Base-by-base conservation (phyloP, 192 early-diverging fungal species). In the Coemansia sp. region DNA sequence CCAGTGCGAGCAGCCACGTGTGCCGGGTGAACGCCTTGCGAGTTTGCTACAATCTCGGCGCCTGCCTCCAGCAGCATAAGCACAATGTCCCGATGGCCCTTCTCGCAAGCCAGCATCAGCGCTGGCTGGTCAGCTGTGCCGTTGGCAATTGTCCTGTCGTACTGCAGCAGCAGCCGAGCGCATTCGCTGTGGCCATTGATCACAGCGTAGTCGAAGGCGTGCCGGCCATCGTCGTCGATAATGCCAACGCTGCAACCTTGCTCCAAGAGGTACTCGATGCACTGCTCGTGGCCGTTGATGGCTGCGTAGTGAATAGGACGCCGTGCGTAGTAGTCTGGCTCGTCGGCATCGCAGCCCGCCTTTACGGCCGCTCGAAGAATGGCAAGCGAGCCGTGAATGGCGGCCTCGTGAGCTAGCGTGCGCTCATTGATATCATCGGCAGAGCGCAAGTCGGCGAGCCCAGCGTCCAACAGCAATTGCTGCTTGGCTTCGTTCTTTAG, bases 341-440 rank as follows among this genome's bases (percentile, higher is more conserved):
- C 86, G 60, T 89, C 84, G 2, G 70, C 63, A n/a, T 38, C 25
- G 64, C 67, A 62, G 36, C 79, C 79, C 14, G 64, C 67, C 41
- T 12, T 86, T 63, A 78, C 82, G 59, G 38, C 84, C 63, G 62
- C 87, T 83, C 65, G 82, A 67, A 98, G 62, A 14, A 95, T 78
- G 37, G 85, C 85, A 67, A 89, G 70, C 38, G 89, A 86, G 3
- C 94, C 94, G 20, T 86, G 84, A 70, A 96, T 94, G 1, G 95
- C 92, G 2, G 93, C 88, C 60, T 94, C 94, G 73, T 99, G 98
- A 1, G 95, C 81, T 49, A 89, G 91, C 0, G 93, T 96, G 43
- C 94, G 89, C 64, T 93, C 91, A 64, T 90, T 98, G 76, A 99
- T 95, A 65, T 98, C 96, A 74, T 99, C 96, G 6, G 88, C 77